These are phyloP conservation scores for Elsinoe ampelina DNA, from an alignment of 2,329 filamentous ascomycete species.

Conservation along the genomic window DNA sequence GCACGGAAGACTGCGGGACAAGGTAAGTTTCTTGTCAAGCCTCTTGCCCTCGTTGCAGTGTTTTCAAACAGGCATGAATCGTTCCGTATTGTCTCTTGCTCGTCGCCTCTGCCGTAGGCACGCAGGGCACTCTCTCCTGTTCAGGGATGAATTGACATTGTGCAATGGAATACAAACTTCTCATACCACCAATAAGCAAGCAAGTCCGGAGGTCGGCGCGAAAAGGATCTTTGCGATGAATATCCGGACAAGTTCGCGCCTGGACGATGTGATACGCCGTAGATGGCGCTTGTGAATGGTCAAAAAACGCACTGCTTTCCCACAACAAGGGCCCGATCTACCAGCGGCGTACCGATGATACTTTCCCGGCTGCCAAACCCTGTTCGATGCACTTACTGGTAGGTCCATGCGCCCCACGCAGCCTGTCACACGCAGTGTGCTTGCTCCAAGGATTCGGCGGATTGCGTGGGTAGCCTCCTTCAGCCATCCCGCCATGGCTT, in stretches of 20 bases:
- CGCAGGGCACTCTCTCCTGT: too few relatives aligned
- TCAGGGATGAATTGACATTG: too few relatives aligned
- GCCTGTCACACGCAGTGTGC: constrained; percentile 1
- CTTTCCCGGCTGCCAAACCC: not conserved
- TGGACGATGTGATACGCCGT: not conserved
- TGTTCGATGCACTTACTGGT: not conserved
- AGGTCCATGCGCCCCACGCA: constrained; percentile 1
- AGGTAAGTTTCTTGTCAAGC: not conserved
- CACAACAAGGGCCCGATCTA: not conserved
- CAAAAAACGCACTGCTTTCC: not conserved
- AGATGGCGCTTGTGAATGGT: not conserved
- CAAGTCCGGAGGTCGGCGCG: not conserved
- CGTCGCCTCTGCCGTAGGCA: too few relatives aligned
- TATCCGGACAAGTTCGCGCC: not conserved
- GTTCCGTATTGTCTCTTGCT: too few relatives aligned
- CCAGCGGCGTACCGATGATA: not conserved
- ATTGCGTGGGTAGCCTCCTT: constrained; percentile 4
- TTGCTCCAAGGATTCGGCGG: not conserved
- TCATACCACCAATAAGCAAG: not conserved
- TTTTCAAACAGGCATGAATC: too few relatives aligned
- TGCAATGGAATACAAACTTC: too few relatives aligned
- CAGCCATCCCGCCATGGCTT: not conserved
- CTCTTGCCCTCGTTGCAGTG: too few relatives aligned
- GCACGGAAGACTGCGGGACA: not conserved
- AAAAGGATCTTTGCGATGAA: not conserved